A percentile compares a stretch with the other conserved stretches of the same genome.
Evolutionary conservation across 495 filamentous ascomycete genomes (phyloP).

Genomic region (Glarea lozoyensis): DNA sequence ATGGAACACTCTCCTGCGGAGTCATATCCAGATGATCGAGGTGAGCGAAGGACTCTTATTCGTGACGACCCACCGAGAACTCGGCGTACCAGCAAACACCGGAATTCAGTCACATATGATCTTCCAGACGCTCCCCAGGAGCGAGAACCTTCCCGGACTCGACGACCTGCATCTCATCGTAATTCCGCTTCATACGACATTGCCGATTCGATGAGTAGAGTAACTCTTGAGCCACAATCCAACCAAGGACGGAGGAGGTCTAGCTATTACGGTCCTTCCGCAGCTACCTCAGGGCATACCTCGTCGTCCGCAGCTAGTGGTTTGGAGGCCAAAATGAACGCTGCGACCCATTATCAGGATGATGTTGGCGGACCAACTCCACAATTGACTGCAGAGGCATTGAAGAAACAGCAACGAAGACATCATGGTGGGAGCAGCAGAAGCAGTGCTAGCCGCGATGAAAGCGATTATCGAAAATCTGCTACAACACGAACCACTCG

Average conservation of each 20-base stretch:
- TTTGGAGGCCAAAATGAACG: conserved; percentile 39
- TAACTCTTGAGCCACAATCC: conserved; percentile 17
- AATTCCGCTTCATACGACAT: conserved; percentile 17
- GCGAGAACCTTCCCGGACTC: conserved; percentile 3
- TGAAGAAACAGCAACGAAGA: conserved; percentile 33
- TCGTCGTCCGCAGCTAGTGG: conserved; percentile 17
- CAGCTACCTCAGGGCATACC: conserved; percentile 15
- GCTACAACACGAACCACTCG: conserved; percentile 46
- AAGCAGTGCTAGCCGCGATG: conserved; percentile 44
- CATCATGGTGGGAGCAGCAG: conserved; percentile 36
- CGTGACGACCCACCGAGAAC: conserved; percentile 8
- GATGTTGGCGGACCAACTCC: conserved; percentile 32
- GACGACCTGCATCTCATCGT: conserved; percentile 12
- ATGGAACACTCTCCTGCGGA: conserved; percentile 6
- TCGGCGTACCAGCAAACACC: conserved; percentile 13
- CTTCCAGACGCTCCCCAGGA: not conserved
- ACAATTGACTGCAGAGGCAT: conserved; percentile 39
- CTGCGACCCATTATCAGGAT: conserved; percentile 41
- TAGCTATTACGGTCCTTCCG: conserved; percentile 17
- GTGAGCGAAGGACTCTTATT: conserved; percentile 3
- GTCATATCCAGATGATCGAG: not conserved
- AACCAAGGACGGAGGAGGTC: conserved; percentile 14
- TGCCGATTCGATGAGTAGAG: conserved; percentile 8
- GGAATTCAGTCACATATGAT: conserved; percentile 19
- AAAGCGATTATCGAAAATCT: conserved; percentile 46